Conservation (phyloP, 2,329 filamentous ascomycete genomes). For the Sporothrix inflata region DNA sequence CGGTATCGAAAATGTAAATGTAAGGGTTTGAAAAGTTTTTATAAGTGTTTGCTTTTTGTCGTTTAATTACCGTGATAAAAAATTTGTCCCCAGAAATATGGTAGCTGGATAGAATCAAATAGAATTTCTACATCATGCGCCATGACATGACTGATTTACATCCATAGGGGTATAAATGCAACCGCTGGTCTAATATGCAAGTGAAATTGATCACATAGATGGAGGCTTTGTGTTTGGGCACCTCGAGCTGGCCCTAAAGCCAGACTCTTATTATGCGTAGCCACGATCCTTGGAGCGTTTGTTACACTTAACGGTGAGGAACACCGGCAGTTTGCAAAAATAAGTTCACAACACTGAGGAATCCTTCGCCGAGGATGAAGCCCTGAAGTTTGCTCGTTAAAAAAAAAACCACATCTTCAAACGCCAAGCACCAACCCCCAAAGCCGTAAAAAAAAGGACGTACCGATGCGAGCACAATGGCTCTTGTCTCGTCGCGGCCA, state of each 20-base stretch:
- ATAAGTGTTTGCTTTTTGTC: background rate
- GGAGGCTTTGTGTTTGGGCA: background rate
- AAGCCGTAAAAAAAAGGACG: conserved; percentile 36
- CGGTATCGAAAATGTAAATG: background rate
- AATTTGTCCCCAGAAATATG: background rate
- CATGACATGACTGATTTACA: background rate
- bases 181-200: conserved; percentile 10
- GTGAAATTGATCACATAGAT: background rate
- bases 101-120: background rate
- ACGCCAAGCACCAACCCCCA: background rate
- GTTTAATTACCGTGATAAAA: background rate
- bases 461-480: conserved; percentile 83
- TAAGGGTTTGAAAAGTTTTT: background rate
- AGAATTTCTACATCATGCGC: background rate
- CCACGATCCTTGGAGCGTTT: no score
- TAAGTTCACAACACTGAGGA: conserved; percentile 89
- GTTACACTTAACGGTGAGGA: conserved; percentile 29
- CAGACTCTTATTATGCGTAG: background rate
- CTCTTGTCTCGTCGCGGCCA: conserved; percentile 66
- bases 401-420: background rate
- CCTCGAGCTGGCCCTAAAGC: background rate
- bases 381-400: conserved; percentile 54
- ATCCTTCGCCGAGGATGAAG: conserved; percentile 88
- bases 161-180: background rate
- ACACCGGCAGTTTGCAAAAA: conserved; percentile 69